phyloP scores from a whole-genome alignment of 140 eudicot genomes.

The Senecio squalidus region DNA sequence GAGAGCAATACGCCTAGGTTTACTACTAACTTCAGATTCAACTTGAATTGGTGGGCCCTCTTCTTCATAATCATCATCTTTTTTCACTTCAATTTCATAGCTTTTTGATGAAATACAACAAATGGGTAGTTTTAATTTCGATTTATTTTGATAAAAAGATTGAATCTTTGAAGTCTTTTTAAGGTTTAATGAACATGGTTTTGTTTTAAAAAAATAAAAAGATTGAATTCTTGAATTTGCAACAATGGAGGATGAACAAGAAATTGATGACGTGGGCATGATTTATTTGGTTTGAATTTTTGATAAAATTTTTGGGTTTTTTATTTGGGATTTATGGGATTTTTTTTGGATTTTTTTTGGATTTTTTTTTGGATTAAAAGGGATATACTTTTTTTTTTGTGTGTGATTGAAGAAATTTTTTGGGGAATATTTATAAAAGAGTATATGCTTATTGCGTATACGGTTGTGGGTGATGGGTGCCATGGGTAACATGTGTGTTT shows the following conservation, averaged over 20 bases:
- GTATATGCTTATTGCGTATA: too few relatives aligned
- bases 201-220: constrained; percentile 24
- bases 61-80: constrained; percentile 57
- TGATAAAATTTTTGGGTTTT: too few relatives aligned
- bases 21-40: constrained; percentile 46
- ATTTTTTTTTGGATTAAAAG: too few relatives aligned
- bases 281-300: neutral
- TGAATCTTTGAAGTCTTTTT: constrained; percentile 26
- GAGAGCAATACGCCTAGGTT: constrained; percentile 86
- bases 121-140: constrained; percentile 9
- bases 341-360: too few relatives aligned
- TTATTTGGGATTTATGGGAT: too few relatives aligned
- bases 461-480: neutral
- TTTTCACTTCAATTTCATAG: constrained; percentile 25
- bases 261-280: constrained; percentile 8
- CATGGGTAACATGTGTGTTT: constrained; percentile 12
- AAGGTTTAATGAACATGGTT: constrained; percentile 31
- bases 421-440: too few relatives aligned
- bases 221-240: constrained; percentile 22
- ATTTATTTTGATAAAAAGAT: constrained; percentile 14
- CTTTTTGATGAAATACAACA: constrained; percentile 18
- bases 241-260: constrained; percentile 15
- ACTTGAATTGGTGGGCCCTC: constrained; percentile 54
- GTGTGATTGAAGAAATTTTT: too few relatives aligned
- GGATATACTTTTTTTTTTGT: too few relatives aligned